Base-by-base conservation (phyloP, 495 filamentous ascomycete species). In the Viridothelium virens region DNA sequence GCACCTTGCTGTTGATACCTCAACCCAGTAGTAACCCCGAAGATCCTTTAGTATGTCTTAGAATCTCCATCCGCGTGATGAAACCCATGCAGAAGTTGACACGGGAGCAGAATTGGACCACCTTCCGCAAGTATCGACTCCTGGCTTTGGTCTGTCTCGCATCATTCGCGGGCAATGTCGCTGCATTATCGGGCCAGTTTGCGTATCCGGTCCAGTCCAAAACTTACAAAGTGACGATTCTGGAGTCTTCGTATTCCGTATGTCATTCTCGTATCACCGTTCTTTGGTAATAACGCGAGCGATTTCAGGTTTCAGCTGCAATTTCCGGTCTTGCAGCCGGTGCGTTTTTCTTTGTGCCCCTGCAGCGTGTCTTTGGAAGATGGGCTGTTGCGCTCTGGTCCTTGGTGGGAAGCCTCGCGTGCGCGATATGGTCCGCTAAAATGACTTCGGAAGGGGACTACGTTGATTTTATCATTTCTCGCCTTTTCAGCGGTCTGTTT, bases 401-500 rank as follows among this genome's bases (percentile, higher is more conserved):
- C 33, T 38, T 64, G 10, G 6, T 64, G 31, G 63, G 63, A 4
- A 64, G 61, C 44, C 59, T 64, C 16, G 41, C 12, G 9, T 47
- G 63, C 46, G 38, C 61, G 33, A 61, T 66, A 36, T 68, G 67
- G 63, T 37, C 31, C 25, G 67, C 67, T 7, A 25, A 68, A 9
- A 66, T 68, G 67, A 68, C 67, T 33, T 14, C 38, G 41, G 33
- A 16, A 36, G 36, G 59, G 18, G 62, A 68, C 37, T 68, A 47
- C 46, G 61, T 67, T 7, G 14, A 41, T 6, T 68, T 68, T 38
- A 38, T 48, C 9, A 41, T 67, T 16, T 68, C 67, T 7, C 67
- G 67, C 6, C 34, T 66, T 9, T 38, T 66, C 36, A 47, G 31
- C 11, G 67, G 67, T 39, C 41, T 68, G 10, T 68, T 68, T 50